Conservation (phyloP, 2,329 filamentous ascomycete genomes). For the Epichloe festucae region DNA sequence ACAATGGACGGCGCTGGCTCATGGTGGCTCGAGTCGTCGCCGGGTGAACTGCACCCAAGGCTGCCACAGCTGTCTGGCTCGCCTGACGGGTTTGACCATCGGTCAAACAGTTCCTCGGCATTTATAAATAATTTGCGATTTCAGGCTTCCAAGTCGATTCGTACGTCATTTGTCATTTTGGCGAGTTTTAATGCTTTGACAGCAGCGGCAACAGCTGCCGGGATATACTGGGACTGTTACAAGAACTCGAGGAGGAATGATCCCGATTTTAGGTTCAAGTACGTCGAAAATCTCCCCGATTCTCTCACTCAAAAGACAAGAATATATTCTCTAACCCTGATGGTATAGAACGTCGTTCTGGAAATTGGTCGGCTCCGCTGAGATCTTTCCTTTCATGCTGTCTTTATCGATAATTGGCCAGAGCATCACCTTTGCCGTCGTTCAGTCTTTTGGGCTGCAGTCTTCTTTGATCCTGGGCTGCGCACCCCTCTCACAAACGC, state of each 20-base stretch:
- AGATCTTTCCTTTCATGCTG: slow-evolving; percentile 42
- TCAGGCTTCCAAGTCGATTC: slow-evolving; percentile 41
- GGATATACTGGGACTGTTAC: slow-evolving; percentile 46
- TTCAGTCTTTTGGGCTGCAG: slow-evolving; percentile 42
- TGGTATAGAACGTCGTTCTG: slow-evolving; percentile 23
- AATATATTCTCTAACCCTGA: neutral
- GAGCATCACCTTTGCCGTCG: slow-evolving; percentile 41
- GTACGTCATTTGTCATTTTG: slow-evolving; percentile 48
- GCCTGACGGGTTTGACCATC: slow-evolving; percentile 16
- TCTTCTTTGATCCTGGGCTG: slow-evolving; percentile 39
- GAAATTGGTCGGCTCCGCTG: slow-evolving; percentile 31
- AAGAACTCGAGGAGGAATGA: slow-evolving; percentile 28
- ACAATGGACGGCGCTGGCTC: slow-evolving; percentile 2
- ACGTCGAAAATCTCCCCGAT: slow-evolving; percentile 4
- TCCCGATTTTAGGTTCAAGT: slow-evolving; percentile 29
- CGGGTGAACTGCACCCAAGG: slow-evolving; percentile 6
- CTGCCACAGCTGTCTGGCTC: slow-evolving; percentile 2
- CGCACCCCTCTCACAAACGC: slow-evolving; percentile 39
- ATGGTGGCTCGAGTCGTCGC: slow-evolving; percentile 4
- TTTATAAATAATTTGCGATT: slow-evolving; percentile 39
- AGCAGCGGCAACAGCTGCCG: slow-evolving; percentile 40
- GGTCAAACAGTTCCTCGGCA: slow-evolving; percentile 29
- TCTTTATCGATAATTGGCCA: slow-evolving; percentile 45
- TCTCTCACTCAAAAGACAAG: neutral
- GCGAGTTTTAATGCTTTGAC: slow-evolving; percentile 47